Evolutionary conservation across 2,329 filamentous ascomycete genomes (phyloP), one percentile per base, ranked within the genome.

Genomic region (Albophoma yamanashiensis): DNA sequence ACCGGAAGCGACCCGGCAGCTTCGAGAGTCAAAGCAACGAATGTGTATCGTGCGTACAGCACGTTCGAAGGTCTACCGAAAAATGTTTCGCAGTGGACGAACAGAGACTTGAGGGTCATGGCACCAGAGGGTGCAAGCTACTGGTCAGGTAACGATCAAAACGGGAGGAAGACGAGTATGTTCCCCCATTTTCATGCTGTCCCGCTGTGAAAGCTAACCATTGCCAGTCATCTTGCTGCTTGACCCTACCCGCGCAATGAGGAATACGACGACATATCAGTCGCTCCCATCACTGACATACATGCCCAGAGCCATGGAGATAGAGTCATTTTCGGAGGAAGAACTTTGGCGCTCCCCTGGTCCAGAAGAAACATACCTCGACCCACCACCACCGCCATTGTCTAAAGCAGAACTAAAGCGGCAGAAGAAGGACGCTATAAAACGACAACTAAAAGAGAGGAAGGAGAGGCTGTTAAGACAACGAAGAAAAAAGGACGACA

Each of bases 251-350:
- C 62, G 67, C 25, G 61, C 50, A 9, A 70, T 70, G 66, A 62
- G 59, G 14, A 56, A 69, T 27, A 60, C 63, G 12, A 63, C 61
- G 39, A 69, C 68, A 1, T 56, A 61, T 1, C 60, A 68, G 12
- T 31, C 58, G 12, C 67, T 58, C 0, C 66, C 64, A 0, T 67
- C 68, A 4, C 59, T 70, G 2, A 70, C 67, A 4, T 70, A 69
- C 27, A 69, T 70, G 67, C 68, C 69, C 6, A 60, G 68, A 27
- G 66, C 67, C 0, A 62, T 68, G 64, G 68, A 70, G 42, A 60
- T 69, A 14, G 67, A 69, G 56, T 67, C 67, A 1, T 70, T 66
- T n/a, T 63, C 67, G 1, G 65, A 68, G 0, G 68, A 70, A 2
- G 67, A 68, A 22, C 61, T 67, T 12, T 69, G 67, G 67, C 64